Evolutionary conservation across 1,284 basidiomycete genomes (phyloP).

Genomic region (Cerrena zonata): DNA sequence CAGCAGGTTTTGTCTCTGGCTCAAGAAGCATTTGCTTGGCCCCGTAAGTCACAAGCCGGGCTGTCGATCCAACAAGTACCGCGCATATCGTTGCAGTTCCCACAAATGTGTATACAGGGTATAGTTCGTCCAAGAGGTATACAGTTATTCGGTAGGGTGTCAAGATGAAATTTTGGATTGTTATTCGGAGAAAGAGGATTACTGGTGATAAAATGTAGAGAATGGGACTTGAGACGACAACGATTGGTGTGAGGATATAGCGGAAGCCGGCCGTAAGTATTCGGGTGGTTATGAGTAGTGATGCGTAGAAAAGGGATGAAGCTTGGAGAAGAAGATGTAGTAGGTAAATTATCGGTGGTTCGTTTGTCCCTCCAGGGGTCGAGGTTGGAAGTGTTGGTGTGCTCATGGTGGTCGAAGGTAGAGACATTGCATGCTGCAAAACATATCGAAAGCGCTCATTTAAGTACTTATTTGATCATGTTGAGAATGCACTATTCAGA

Average conservation of each 20-base stretch:
- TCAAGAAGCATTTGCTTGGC: conserved; percentile 1
- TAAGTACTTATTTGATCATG: too few species aligned
- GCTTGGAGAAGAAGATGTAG: neutral
- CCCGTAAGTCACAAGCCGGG: conserved; percentile 22
- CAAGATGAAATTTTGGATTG: conserved; percentile 38
- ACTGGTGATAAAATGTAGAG: conserved; percentile 48
- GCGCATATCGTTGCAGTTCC: conserved; percentile 55
- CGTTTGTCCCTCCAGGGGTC: neutral
- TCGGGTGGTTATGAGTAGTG: neutral
- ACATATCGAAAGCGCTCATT: too few species aligned
- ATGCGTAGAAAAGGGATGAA: neutral
- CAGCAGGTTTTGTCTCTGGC: conserved; percentile 1
- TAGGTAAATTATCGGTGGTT: neutral
- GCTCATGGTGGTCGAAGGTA: conserved; percentile 2
- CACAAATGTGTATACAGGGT: conserved; percentile 58
- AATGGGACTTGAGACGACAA: conserved; percentile 29
- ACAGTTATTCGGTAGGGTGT: conserved; percentile 40
- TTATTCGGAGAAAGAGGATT: conserved; percentile 37
- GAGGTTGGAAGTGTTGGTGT: neutral
- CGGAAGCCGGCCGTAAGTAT: neutral
- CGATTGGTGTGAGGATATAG: neutral
- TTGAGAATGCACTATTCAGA: too few species aligned
- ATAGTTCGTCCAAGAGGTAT: conserved; percentile 41
- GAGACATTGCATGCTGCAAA: neutral
- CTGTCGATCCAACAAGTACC: conserved; percentile 41